These are phyloP conservation scores for Vitis hybrid DNA, from an alignment of 177 flowering plant species.

Conservation along the genomic window DNA sequence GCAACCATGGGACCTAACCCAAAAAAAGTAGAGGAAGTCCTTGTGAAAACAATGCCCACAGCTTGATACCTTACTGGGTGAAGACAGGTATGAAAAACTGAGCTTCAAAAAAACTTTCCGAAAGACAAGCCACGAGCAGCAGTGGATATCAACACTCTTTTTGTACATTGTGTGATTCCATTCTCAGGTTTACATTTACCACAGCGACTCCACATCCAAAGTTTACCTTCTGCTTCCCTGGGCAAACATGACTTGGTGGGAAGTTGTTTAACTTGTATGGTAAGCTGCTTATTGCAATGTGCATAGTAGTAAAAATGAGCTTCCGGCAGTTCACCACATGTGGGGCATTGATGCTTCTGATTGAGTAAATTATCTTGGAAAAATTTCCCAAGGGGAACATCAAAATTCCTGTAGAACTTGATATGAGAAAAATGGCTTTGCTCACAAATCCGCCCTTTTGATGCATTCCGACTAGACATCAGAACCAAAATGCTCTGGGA, in stretches of 20 bases:
- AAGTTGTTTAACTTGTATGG: too few relatives aligned
- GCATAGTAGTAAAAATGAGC: conserved; percentile 79
- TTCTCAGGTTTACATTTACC: too few relatives aligned
- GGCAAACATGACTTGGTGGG: too few relatives aligned
- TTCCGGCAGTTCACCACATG: conserved; percentile 69
- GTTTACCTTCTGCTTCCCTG: too few relatives aligned
- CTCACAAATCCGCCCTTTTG: too few relatives aligned
- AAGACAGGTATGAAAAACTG: conserved; percentile 53
- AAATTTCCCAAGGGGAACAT: conserved; percentile 82
- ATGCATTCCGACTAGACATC: too few relatives aligned
- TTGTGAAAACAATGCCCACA: conserved; percentile 78
- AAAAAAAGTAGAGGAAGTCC: conserved; percentile 80
- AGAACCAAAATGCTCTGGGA: too few relatives aligned
- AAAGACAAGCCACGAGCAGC: too few relatives aligned
- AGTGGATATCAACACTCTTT: too few relatives aligned
- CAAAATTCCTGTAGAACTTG: conserved; percentile 84
- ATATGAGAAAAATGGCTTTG: conserved; percentile 52
- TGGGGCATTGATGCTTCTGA: conserved; percentile 61
- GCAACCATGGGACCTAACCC: conserved; percentile 86
- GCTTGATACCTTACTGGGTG: conserved; percentile 34
- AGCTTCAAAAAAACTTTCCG: conserved; percentile 19
- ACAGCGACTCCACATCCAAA: too few relatives aligned
- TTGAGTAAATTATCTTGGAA: conserved; percentile 69
- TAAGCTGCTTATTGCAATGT: conserved; percentile 65
- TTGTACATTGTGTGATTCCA: too few relatives aligned